Evolutionary conservation across 139 green algal genomes (phyloP), one percentile per base, ranked within the genome.

Genomic region (Chlamydomonas schloesseri): DNA sequence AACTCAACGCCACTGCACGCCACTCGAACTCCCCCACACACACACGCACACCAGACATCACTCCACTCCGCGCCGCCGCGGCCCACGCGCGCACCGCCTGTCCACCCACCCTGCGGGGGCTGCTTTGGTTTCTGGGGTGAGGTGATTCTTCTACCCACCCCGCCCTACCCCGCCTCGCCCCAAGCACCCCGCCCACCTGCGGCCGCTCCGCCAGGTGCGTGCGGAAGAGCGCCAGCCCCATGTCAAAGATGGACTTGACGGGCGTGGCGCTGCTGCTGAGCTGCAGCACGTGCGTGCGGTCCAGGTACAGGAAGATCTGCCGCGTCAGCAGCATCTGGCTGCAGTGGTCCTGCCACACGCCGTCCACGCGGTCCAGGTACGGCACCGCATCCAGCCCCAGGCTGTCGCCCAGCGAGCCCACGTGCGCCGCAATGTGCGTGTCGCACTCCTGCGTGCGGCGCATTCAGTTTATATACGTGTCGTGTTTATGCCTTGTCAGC

Each of bases 271-370:
- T 87, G 79, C 90, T 81, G 55, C 64, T 50, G 18, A 84, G 64
- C 57, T 72, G 57, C 78, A 99, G 90, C 47, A 99, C 96, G 71
- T 98, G 96, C 4, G 96, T 97, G 76, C 98, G 94, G 92, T 99
- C 98, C 70, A 99, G 91, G 90, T 98, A 98, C 34, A 99, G 90
- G 83, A 99, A 99, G 72, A 99, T 98, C 26, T 95, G 24, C 1
- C 98, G 93, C 31, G 98, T 98, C 50, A 94, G 95, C 60, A 99
- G 94, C 90, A 98, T 95, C 87, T 97, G 93, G 23, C 84, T 57
- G 92, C 92, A 98, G 91, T 99, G 93, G 60, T 97, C 89, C 67
- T 91, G 67, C 96, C 97, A 99, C 47, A 88, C 67, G 3, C 80
- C 81, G 57, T 94, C 92, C 36, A 98, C 88, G 17, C 85, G 77